Evolutionary conservation across 495 filamentous ascomycete genomes (phyloP).

Genomic region (Xylaria curta): DNA sequence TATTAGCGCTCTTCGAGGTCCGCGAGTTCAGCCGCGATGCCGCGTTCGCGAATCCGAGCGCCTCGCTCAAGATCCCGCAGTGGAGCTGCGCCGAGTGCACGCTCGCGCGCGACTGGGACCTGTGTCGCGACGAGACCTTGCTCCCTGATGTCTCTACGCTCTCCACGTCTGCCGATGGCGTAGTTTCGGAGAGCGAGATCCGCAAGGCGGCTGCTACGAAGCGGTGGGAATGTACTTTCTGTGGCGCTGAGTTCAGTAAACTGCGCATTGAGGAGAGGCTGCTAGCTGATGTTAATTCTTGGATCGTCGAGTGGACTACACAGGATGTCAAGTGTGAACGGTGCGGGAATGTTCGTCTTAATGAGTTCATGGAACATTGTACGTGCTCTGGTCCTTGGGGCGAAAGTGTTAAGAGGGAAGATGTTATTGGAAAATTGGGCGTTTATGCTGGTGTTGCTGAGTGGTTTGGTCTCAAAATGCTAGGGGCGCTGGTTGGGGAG

Average conservation of each 20-base stretch:
- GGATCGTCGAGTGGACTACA: conserved; percentile 79
- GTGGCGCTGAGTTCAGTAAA: conserved; percentile 74
- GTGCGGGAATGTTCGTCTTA: conserved; percentile 71
- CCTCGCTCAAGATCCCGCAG: conserved; percentile 72
- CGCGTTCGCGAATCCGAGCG: conserved; percentile 83
- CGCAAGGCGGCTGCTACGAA: conserved; percentile 48
- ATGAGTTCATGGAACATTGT: conserved; percentile 97
- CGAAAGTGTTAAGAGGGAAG: conserved; percentile 71
- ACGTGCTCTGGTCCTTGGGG: conserved; percentile 87
- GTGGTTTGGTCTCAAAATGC: conserved; percentile 80
- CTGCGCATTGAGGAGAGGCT: conserved; percentile 83
- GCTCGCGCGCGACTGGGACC: conserved; percentile 83
- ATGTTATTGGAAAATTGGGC: conserved; percentile 66
- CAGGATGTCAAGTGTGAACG: conserved; percentile 89
- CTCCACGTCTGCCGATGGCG: conserved; percentile 17
- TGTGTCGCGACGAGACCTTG: conserved; percentile 90
- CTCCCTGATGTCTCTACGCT: conserved; percentile 59
- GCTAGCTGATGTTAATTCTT: conserved; percentile 74
- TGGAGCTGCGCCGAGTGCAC: conserved; percentile 88
- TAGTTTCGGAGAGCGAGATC: conserved; percentile 24
- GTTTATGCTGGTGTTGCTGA: conserved; percentile 76
- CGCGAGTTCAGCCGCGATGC: conserved; percentile 91
- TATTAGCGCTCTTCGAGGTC: conserved; percentile 88
- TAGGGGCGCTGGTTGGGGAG: conserved; percentile 74
- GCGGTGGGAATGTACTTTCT: conserved; percentile 81